Evolutionary conservation across 495 filamentous ascomycete genomes (phyloP).

Genomic region (Glutinoglossum americanum): DNA sequence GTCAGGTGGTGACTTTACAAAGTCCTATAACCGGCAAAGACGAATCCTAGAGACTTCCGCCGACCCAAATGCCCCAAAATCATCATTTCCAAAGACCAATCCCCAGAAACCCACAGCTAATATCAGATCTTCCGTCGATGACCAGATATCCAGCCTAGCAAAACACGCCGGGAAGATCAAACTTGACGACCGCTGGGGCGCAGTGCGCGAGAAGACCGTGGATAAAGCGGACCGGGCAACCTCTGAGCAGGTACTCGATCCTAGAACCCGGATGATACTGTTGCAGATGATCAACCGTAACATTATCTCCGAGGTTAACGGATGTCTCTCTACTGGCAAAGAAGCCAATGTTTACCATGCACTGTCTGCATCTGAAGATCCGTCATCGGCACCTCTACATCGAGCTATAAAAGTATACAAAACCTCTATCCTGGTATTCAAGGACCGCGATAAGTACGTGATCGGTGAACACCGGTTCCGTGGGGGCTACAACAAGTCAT

Average conservation of each 20-base stretch:
- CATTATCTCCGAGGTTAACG: conserved; percentile 65
- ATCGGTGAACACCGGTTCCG: conserved; percentile 74
- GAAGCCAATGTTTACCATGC: conserved; percentile 95
- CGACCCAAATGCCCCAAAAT: conserved; percentile 31
- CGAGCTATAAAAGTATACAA: conserved; percentile 97
- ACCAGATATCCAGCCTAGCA: conserved; percentile 64
- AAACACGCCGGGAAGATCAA: conserved; percentile 79
- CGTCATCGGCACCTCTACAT: conserved; percentile 26
- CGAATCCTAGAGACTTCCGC: conserved; percentile 33
- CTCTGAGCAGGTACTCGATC: conserved; percentile 80
- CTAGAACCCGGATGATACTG: conserved; percentile 82
- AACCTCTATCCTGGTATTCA: conserved; percentile 88
- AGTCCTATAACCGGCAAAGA: conserved; percentile 77
- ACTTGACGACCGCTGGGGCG: conserved; percentile 43
- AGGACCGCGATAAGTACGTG: conserved; percentile 88
- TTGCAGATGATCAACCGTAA: conserved; percentile 83
- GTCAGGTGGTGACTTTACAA: conserved; percentile 45
- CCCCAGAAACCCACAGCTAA: conserved; percentile 69
- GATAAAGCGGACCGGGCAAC: conserved; percentile 89
- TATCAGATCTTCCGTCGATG: conserved; percentile 54
- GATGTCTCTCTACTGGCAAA: conserved; percentile 84
- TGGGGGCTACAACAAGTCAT: conserved; percentile 71
- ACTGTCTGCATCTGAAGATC: conserved; percentile 26
- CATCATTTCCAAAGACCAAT: conserved; percentile 51
- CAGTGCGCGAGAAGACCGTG: conserved; percentile 29